Evolutionary conservation across 345 rosid genomes (phyloP), one percentile per base, ranked within the genome.

Genomic region (Populus pruinosa): DNA sequence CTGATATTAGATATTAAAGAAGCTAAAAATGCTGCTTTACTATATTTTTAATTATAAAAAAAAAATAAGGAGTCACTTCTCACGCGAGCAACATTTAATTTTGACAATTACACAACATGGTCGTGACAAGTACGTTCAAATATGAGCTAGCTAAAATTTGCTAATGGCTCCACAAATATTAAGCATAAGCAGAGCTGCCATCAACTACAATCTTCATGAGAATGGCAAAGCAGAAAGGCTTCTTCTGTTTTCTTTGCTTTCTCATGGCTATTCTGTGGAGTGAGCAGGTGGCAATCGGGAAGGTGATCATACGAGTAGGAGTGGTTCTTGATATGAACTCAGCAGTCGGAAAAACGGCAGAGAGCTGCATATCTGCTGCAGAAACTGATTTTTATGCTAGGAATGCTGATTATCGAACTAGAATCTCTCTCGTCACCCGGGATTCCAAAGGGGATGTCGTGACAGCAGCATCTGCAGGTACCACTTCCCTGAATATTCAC

Each of bases 381-480:
- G 50, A 79, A 76, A 41, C 70, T 0, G 81, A 86, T 62, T 86
- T 84, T 55, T 84, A 84, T 29, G 10, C 72, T 27, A 9, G 5
- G 8, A 74, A 86, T 72, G 49, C 74, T 71, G n/a, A 67, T 70
- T 84, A 78, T 75, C 35, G 41, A 18, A 84, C 78, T 53, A 84
- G 82, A 56, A 61, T 84, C 17, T 41, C 8, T 14, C 39, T 86
- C 16, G 56, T 79, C 41, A 11, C 79, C 41, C 73, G 79, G 43
- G 84, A 86, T 44, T 84, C 87, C 43, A 11, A 29, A 27, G 56
- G 44, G n/a, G 85, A 84, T 73, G 79, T 68, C 36, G 75, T 86
- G 47, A 35, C 72, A 21, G 87, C 85, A 29, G 74, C 89, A 44
- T 78, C 76, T 79, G 82, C 82, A 79, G 88, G 85, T 84, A 80